Evolutionary conservation across 2,329 filamentous ascomycete genomes (phyloP), one percentile per base, ranked within the genome.

Genomic region (Pyrenophora graminea): DNA sequence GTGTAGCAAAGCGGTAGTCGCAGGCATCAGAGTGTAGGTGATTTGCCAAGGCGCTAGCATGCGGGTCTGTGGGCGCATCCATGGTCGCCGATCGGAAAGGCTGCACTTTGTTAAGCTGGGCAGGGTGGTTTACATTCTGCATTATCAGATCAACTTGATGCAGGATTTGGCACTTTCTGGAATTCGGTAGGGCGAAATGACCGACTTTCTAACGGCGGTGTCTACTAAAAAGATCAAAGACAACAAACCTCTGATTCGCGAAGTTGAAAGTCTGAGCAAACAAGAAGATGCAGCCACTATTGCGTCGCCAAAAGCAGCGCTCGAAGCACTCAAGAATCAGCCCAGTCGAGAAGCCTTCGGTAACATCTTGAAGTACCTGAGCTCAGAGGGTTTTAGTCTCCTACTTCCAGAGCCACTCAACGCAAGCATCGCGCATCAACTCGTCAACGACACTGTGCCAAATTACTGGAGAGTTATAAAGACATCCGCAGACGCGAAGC

Each of bases 401-500:
- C 77, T 79, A 38, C 71, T 77, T 2, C 86, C 90, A 3, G 82
- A 82, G 27, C 86, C 92, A 1, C 76, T 84, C 54, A 83, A 85
- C 49, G 85, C 90, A 17, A 89, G 91, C 62, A 83, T 97, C 27
- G 79, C 93, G 45, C 86, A 91, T 66, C 76, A 84, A 3, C 76
- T 99, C 31, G 85, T 95, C 51, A 86, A 82, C 13, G 83, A 86
- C 27, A 91, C 89, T 21, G 77, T 91, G 6, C 89, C 90, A 1
- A 89, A 92, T 67, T 96, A 93, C 73, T 97, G 94, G 93, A 68
- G 79, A 3, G 23, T 45, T 3, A 32, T 64, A n/a, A 50, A 47
- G 17, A 21, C 32, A 2, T 48, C 46, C 4, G 9, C 37, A 17
- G 48, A 56, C 10, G 34, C 48, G 19, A 50, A 54, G 34, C 71